Conservation (phyloP, 2,329 filamentous ascomycete species). For the Ciborinia camelliae region DNA sequence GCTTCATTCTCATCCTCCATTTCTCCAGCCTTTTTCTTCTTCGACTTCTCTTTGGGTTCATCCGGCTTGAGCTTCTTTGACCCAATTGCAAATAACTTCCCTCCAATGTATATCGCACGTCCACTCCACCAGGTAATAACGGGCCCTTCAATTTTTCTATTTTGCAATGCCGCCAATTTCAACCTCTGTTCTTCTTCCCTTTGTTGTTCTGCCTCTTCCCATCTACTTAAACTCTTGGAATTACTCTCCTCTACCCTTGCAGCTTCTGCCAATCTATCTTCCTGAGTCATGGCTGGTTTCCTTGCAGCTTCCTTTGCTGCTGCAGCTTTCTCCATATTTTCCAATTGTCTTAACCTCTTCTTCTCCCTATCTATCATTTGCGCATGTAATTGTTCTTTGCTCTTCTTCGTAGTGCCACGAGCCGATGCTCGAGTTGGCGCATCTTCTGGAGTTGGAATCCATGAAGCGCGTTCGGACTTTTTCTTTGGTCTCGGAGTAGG, state of each 20-base stretch:
- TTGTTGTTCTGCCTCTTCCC: slow-evolving; percentile 90
- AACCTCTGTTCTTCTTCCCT: slow-evolving; percentile 79
- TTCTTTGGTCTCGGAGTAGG: slow-evolving; percentile 54
- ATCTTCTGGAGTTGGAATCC: slow-evolving; percentile 62
- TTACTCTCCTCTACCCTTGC: slow-evolving; percentile 81
- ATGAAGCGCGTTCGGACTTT: slow-evolving; percentile 67
- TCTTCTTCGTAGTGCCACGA: slow-evolving; percentile 60
- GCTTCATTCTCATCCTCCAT: slow-evolving; percentile 36
- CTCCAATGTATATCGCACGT: slow-evolving; percentile 76
- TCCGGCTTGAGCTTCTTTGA: slow-evolving; percentile 57
- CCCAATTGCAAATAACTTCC: slow-evolving; percentile 68
- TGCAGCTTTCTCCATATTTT: slow-evolving; percentile 56
- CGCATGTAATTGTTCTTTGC: slow-evolving; percentile 55
- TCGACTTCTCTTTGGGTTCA: slow-evolving; percentile 51
- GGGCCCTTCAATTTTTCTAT: slow-evolving; percentile 80
- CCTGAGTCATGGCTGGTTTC: slow-evolving; percentile 81
- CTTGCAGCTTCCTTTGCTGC: slow-evolving; percentile 69
- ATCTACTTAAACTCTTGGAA: slow-evolving; percentile 83
- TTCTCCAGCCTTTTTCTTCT: slow-evolving; percentile 54
- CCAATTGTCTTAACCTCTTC: slow-evolving; percentile 67
- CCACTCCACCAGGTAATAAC: slow-evolving; percentile 94
- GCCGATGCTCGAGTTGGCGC: slow-evolving; percentile 60
- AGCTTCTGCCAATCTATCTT: slow-evolving; percentile 77
- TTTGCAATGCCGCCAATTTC: slow-evolving; percentile 82
- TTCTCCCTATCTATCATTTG: slow-evolving; percentile 72